Evolutionary conservation across 495 filamentous ascomycete species (phyloP), one percentile per base, ranked within the genome.

Genomic region (Mycothermus thermophilus): DNA sequence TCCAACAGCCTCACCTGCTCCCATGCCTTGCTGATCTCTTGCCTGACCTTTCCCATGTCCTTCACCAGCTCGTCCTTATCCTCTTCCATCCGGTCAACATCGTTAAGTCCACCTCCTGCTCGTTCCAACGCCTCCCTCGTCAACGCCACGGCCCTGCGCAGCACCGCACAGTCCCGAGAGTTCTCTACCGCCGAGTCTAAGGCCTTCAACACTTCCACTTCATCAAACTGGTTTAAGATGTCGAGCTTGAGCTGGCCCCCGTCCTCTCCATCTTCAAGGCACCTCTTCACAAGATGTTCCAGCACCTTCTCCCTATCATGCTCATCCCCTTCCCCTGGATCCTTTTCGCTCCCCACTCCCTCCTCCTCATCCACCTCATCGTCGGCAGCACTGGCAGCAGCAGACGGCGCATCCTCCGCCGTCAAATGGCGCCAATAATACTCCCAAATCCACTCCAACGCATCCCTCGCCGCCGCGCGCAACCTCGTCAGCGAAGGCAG

Each of bases 371-470:
- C 10, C n/a, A 19, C 3, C 23, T 25, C 5, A 11, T 15, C 30
- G 7, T 10, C 3, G 23, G 15, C 16, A 12, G 28, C 28, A 4
- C 19, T 9, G 11, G n/a, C 13, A 3, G 3, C 16, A 4, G 8
- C 17, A 8, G 22, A 14, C 33, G 22, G 29, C 34, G 11, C 18
- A 6, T 26, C 30, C 29, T 25, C 37, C 30, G 11, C 25, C 41
- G 13, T n/a, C 19, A 79, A 47, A 27, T 63, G 49, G 20, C 52
- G 58, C 88, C 88, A 96, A 57, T 93, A 94, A 47, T 79, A 78
- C 24, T 69, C 64, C 83, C 83, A 93, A 31, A 95, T 67, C 88
- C 88, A 95, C 19, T 67, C 70, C 32, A 96, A 59, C 2, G 76
- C 82, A 43, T 76, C 70, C 42, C 64, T 44, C 2, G 77, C 67